These are phyloP conservation scores for Calonectria honghensis DNA, from an alignment of 2,329 filamentous ascomycete genomes.

Conservation along the genomic window DNA sequence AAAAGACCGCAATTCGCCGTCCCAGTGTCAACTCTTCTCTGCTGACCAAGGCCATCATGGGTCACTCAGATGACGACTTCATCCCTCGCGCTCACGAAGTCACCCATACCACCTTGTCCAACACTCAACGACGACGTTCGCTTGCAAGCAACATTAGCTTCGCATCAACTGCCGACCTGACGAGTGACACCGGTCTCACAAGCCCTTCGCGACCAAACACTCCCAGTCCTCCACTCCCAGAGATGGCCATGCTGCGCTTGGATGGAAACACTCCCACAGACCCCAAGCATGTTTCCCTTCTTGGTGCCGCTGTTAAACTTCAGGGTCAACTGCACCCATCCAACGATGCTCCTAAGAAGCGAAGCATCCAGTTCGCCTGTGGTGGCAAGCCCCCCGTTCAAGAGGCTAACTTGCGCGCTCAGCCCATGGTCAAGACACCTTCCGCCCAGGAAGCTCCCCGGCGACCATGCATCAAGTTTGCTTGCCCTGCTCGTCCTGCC, in stretches of 20 bases:
- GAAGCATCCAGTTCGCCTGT: conserved; percentile 95
- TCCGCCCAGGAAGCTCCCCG: conserved; percentile 65
- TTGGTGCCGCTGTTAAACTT: conserved; percentile 50
- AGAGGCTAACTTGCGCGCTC: conserved; percentile 62
- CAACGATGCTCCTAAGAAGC: conserved; percentile 75
- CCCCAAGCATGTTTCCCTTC: conserved; percentile 52
- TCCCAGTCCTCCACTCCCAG: conserved; percentile 88
- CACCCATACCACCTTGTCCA: conserved; percentile 55
- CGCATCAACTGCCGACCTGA: conserved; percentile 91
- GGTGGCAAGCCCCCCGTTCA: conserved; percentile 75
- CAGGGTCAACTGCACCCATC: conserved; percentile 64
- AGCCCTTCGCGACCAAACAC: conserved; percentile 92
- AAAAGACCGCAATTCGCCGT: conserved; percentile 68
- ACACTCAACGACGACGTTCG: conserved; percentile 73
- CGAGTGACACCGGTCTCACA: conserved; percentile 94
- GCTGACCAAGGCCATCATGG: conserved; percentile 88
- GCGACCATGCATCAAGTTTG: conserved; percentile 84
- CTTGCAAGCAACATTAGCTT: conserved; percentile 87
- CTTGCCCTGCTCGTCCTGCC: conserved; percentile 76
- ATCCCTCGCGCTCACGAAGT: conserved; percentile 60
- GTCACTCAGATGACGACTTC: conserved; percentile 75
- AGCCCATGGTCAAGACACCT: conserved; percentile 58
- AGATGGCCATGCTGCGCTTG: conserved; percentile 69
- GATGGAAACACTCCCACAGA: conserved; percentile 57
- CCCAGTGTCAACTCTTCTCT: conserved; percentile 83